Conservation (phyloP, 768 basidiomycete species). For the Cyclocybe cylindracea region DNA sequence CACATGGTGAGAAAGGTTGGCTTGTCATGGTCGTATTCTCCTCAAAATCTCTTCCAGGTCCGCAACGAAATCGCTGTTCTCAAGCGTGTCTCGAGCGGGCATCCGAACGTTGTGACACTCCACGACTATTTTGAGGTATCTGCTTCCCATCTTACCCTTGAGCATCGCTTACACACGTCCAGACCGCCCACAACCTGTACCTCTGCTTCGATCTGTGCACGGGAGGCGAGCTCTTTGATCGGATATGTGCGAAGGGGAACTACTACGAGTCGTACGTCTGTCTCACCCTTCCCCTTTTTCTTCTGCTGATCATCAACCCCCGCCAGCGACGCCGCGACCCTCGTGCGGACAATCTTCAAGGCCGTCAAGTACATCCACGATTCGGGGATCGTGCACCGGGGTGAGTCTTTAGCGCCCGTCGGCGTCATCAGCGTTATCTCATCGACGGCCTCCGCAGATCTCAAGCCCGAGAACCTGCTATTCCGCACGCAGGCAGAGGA, state of each 20-base stretch:
- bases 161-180: background rate
- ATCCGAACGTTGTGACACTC: constrained; percentile 88
- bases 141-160: background rate
- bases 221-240: constrained; percentile 97
- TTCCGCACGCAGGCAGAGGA: constrained; percentile 90
- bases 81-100: constrained; percentile 89
- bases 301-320: background rate
- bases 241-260: constrained; percentile 96
- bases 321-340: constrained; percentile 80
- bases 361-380: constrained; percentile 93
- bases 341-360: constrained; percentile 83
- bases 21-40: constrained; percentile 7
- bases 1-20: constrained; percentile 74
- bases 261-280: constrained; percentile 85
- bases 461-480: constrained; percentile 97
- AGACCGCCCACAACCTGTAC: constrained; percentile 93
- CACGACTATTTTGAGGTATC: constrained; percentile 94
- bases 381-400: constrained; percentile 91
- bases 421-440: background rate
- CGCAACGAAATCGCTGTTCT: constrained; percentile 96
- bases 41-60: constrained; percentile 52
- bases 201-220: constrained; percentile 96
- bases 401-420: constrained; percentile 31
- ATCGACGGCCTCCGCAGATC: constrained; percentile 46
- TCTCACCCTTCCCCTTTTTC: constrained; percentile 1